Evolutionary conservation across 768 basidiomycete genomes (phyloP), one percentile per base, ranked within the genome.

Genomic region (Harrya chromipes): DNA sequence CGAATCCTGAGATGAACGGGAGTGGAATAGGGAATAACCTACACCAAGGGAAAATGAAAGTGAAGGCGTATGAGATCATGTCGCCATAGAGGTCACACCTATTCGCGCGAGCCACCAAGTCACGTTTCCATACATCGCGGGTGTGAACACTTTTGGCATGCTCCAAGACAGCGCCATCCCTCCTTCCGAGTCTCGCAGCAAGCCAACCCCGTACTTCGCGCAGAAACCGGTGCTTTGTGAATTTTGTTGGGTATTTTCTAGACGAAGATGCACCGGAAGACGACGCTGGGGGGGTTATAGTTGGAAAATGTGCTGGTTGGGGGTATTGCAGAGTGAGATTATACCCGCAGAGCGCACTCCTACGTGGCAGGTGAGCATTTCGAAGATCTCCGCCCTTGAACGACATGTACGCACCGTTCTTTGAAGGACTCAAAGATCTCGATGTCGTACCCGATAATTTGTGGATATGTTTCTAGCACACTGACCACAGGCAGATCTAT

Each of bases 391-490:
- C 40, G 10, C 16, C 17, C 24, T 19, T 23, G 26, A 23, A 20
- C 37, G 16, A 21, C 10, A 42, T 55, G 10, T 14, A 70, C 82
- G 50, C 56, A 84, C 83, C 84, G 82, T 53, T 78, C 72, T 55
- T 77, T 73, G 69, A 87, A 87, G 59, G 84, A 84, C 50, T 81
- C 73, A 62, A 78, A 85, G 1, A 85, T 82, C 8, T 76, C 75
- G n/a, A 71, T 67, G 55, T 88, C 81, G 56, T 88, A 89, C 31
- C 79, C 82, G 42, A 89, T 85, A 36, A 88, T 66, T 59, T 87
- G 86, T 7, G 87, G 87, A 62, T 83, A 85, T 7, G 87, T 87
- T 65, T 84, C 79, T n/a, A 88, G 64, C 26, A 85, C 70, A 44
- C 74, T 55, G 50, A 86, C 78, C 23, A 81, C 75, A 16, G 86